A percentile compares a stretch with the other conserved stretches of the same genome.
phyloP scores from a whole-genome alignment of 306 rosid genomes.

The Alnus glutinosa region DNA sequence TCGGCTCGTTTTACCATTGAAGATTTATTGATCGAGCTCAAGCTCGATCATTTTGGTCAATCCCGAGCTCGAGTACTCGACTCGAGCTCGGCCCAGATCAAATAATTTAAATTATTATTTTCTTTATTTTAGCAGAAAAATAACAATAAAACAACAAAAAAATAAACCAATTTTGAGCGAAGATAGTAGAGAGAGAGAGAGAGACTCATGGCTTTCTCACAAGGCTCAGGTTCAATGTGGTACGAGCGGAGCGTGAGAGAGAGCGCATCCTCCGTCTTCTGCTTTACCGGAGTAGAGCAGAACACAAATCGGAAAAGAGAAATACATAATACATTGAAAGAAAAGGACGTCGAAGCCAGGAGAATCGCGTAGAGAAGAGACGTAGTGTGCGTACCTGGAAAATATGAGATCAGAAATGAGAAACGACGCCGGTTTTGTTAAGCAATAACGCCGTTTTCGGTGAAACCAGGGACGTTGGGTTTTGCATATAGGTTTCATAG shows the following conservation, averaged over 20 bases:
- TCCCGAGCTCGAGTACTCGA: too few species aligned
- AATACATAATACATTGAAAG: not conserved
- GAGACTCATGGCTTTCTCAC: conserved; percentile 80
- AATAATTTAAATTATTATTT: too few species aligned
- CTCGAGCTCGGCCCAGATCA: too few species aligned
- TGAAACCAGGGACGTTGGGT: not conserved
- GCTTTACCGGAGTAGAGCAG: conserved; percentile 14
- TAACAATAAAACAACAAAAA: too few species aligned
- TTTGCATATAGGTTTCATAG: too few species aligned
- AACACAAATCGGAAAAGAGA: conserved; percentile 2
- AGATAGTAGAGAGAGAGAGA: not conserved
- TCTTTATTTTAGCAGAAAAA: too few species aligned
- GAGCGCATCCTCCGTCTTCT: conserved; percentile 45
- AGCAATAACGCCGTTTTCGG: conserved; percentile 69
- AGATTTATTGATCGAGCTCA: too few species aligned
- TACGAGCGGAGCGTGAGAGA: conserved; percentile 62
- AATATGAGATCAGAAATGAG: conserved; percentile 57
- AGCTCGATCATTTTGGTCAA: too few species aligned
- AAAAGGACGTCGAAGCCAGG: not conserved
- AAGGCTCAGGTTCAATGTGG: conserved; percentile 73
- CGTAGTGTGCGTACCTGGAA: conserved; percentile 39
- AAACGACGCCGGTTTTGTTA: conserved; percentile 53
- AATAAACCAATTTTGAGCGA: too few species aligned
- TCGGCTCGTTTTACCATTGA: too few species aligned
- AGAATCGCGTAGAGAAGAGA: not conserved